These are phyloP conservation scores for Ganoderma boninense DNA, from an alignment of 1,284 basidiomycete species.

Conservation along the genomic window DNA sequence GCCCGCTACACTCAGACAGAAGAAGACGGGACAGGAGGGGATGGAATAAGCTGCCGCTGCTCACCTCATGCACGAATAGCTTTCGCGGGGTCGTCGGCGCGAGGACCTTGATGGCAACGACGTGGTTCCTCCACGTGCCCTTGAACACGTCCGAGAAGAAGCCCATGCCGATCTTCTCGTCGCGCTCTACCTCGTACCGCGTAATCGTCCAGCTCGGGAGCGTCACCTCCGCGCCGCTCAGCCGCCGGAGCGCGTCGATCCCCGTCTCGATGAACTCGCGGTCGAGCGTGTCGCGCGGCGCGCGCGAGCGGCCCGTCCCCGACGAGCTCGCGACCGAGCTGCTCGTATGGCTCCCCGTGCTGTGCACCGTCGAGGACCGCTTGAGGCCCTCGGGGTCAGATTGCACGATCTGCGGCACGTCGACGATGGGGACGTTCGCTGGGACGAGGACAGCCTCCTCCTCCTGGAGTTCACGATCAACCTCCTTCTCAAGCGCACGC, in stretches of 20 bases:
- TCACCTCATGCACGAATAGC: constrained; percentile 47
- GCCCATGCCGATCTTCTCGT: constrained; percentile 69
- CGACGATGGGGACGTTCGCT: background rate
- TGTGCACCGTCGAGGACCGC: constrained; percentile 39
- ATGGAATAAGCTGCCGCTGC: too few relatives aligned
- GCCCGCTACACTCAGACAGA: too few relatives aligned
- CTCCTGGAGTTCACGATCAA: constrained; percentile 45
- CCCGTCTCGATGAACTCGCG: constrained; percentile 56
- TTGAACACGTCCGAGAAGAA: constrained; percentile 77
- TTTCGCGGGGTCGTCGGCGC: constrained; percentile 47
- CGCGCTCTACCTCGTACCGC: constrained; percentile 69
- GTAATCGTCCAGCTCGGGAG: constrained; percentile 82
- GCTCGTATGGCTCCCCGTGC: constrained; percentile 22
- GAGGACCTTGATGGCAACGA: constrained; percentile 61
- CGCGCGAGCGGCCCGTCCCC: constrained; percentile 19
- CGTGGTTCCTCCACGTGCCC: constrained; percentile 66
- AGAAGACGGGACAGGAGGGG: too few relatives aligned
- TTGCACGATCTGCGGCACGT: background rate
- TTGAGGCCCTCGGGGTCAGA: constrained; percentile 20
- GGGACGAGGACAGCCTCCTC: constrained; percentile 23
- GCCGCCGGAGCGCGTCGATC: constrained; percentile 57
- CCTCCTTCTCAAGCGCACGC: constrained; percentile 65
- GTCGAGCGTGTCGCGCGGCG: constrained; percentile 46
- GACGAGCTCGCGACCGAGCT: constrained; percentile 17
- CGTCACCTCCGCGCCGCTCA: constrained; percentile 45